Base-by-base conservation (phyloP, 1,139 yeast species). In the Pichia sp. region DNA sequence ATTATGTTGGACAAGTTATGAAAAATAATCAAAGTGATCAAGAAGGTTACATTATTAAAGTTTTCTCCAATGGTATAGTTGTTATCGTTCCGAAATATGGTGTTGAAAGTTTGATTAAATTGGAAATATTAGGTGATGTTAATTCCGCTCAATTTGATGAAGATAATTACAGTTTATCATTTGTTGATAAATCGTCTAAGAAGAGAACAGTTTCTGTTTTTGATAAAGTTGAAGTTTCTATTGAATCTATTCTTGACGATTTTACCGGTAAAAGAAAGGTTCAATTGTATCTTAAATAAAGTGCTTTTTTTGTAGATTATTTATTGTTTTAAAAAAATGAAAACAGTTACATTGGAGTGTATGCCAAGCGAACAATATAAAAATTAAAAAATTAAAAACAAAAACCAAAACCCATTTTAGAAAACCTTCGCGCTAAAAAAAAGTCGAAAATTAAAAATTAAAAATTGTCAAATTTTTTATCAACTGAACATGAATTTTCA, bases 81-180 rank as follows among this genome's bases (percentile, higher is more conserved):
- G 96, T 93, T 6, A 73, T 93, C 50, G 98, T 95, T 29, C 98
- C 99, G n/a, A 87, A 87, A 67, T 91, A 89, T 71, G 99, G 99
- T 52, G 91, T 95, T 51, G 99, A 95, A 72, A 95, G 97, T 52
- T 74, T 93, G 63, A 89, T 95, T 59, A 87, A 87, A 66, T 68
- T 89, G 56, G 95, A 89, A 58, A 83, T 81, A 60, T 69, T 93
- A 60, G 83, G 85, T 22, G 87, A 87, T 56, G 80, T 76, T 27
- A 75, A 76, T 55, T 70, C 81, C 44, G 90, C 91, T 3, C 72
- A 73, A 42, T 89, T 82, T 64, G 84, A 86, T 59, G 98, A 91
- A 67, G 93, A 87, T 36, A 79, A 79, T 58, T 93, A 82, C 62
- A 83, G 82, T 58, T 72, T 93, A 57, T 72, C 78, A 3, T 83